A percentile compares a stretch with the other conserved stretches of the same genome.
phyloP scores from a whole-genome alignment of 2,329 filamentous ascomycete species.

The Pseudocercospora fijiensis region DNA sequence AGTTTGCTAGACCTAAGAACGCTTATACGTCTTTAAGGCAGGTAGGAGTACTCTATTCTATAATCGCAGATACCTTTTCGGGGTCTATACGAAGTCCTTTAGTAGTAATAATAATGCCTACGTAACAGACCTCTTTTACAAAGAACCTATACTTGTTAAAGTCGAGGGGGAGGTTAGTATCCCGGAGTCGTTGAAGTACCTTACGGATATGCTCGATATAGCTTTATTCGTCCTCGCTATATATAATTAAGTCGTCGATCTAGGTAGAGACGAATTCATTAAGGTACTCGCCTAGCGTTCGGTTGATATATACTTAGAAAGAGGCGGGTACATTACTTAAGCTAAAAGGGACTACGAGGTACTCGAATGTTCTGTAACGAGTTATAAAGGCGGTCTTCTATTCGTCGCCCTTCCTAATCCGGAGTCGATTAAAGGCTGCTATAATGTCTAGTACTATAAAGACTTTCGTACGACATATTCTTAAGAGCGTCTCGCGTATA shows the following conservation, averaged over 20 bases:
- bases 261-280: background rate
- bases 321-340: background rate
- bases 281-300: background rate
- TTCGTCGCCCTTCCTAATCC: background rate
- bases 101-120: background rate
- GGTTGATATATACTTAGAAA: background rate
- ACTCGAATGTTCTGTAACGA: background rate
- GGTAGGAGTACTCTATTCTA: background rate
- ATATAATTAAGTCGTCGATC: background rate
- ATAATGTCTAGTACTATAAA: background rate
- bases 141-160: background rate
- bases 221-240: background rate
- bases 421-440: background rate
- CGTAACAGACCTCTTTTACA: background rate
- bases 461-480: background rate
- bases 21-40: background rate
- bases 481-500: background rate
- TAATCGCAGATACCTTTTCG: background rate
- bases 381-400: background rate
- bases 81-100: background rate
- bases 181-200: background rate
- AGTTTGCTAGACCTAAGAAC: conserved; percentile 5
- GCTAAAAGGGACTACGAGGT: background rate
- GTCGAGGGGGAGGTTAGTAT: background rate
- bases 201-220: background rate